Evolutionary conservation across 495 filamentous ascomycete genomes (phyloP).

Genomic region (Tuber calosporum): DNA sequence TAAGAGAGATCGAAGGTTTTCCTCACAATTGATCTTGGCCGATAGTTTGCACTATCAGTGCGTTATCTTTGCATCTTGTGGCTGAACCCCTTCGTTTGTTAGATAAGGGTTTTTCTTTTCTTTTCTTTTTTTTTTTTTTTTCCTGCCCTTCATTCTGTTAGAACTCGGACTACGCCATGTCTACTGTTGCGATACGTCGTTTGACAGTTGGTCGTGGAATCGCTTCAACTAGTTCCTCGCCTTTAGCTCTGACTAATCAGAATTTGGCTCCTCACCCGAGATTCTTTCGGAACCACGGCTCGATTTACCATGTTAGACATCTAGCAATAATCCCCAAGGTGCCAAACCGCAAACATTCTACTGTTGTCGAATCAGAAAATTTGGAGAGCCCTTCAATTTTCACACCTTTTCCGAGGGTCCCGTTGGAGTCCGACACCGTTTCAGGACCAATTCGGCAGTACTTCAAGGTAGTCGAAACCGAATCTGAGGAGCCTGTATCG

Average conservation of each 20-base stretch:
- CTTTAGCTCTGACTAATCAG: neutral
- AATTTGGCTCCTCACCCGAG: neutral
- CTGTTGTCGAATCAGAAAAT: neutral
- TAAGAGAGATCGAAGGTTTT: neutral
- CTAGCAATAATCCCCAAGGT: neutral
- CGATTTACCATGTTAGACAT: neutral
- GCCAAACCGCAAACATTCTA: neutral
- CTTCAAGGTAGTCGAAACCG: conserved; percentile 6
- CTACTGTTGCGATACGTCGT: neutral
- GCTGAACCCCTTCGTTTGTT: neutral
- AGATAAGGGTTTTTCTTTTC: neutral
- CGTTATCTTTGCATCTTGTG: neutral
- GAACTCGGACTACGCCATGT: neutral
- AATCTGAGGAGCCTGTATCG: conserved; percentile 33
- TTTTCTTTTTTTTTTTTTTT: neutral
- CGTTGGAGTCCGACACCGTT: neutral
- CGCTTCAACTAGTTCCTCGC: neutral
- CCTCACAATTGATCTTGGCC: neutral
- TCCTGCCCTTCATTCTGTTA: neutral
- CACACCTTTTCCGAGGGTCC: neutral
- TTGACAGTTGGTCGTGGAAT: neutral
- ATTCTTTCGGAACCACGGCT: neutral
- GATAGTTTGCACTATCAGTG: neutral
- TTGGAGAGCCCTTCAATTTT: neutral
- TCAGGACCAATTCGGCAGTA: neutral